Evolutionary conservation across 371 early-diverging fungal genomes (phyloP).

Genomic region (Mucor plumbeus): DNA sequence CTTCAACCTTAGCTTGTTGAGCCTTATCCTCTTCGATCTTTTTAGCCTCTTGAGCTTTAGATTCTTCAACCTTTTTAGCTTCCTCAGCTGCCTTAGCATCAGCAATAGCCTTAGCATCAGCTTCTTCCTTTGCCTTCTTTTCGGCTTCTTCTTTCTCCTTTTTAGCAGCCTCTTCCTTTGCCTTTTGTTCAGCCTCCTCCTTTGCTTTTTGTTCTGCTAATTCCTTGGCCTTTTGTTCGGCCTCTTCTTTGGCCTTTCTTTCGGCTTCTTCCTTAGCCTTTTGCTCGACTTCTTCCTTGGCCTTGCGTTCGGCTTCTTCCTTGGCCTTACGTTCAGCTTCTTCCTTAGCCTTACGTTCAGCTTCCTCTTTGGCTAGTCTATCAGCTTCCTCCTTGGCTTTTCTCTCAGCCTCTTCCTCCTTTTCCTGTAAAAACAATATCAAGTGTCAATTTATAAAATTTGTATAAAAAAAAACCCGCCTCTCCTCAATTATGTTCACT

Average conservation of each 20-base stretch:
- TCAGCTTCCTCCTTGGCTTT: constrained; percentile 52
- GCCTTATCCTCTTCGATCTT: constrained; percentile 21
- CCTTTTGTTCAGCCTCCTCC: constrained; percentile 18
- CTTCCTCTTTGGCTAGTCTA: constrained; percentile 41
- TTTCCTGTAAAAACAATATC: constrained; percentile 23
- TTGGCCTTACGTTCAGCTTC: constrained; percentile 27
- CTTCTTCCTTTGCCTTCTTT: constrained; percentile 20
- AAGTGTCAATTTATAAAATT: not conserved
- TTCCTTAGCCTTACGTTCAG: constrained; percentile 23
- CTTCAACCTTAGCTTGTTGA: constrained; percentile 32
- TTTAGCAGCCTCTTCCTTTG: constrained; percentile 13
- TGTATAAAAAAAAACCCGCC: not conserved
- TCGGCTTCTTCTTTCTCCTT: constrained; percentile 24
- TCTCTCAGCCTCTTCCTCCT: constrained; percentile 48
- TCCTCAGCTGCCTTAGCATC: constrained; percentile 25
- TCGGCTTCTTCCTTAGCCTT: constrained; percentile 36
- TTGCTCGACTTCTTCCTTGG: constrained; percentile 26
- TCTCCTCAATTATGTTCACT: not conserved
- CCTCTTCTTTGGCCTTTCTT: constrained; percentile 35
- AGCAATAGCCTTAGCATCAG: constrained; percentile 13
- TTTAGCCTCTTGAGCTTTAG: constrained; percentile 23
- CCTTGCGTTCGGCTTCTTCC: constrained; percentile 43
- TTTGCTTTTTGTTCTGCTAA: constrained; percentile 29
- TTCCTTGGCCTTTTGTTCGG: constrained; percentile 37
- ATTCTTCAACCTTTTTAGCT: constrained; percentile 23